These are phyloP conservation scores for Myxozyma neotropica DNA, from an alignment of 805 yeast species.

Conservation along the genomic window DNA sequence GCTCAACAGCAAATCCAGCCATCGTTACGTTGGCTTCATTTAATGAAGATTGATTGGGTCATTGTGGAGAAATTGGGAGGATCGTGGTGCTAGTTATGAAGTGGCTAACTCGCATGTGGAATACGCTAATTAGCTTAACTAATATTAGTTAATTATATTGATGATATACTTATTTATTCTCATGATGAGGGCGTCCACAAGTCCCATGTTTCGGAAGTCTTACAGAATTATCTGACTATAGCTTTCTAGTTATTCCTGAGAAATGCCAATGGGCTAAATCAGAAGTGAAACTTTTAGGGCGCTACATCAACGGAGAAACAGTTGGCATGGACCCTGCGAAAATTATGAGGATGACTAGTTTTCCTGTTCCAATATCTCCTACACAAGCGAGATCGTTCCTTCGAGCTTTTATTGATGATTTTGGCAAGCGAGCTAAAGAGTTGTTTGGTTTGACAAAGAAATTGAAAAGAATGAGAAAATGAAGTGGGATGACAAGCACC, in stretches of 20 bases:
- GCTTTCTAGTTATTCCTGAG: not conserved
- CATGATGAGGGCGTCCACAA: not conserved
- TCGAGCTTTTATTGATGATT: not conserved
- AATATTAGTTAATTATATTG: too few relatives aligned
- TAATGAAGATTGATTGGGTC: too few relatives aligned
- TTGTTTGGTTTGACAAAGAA: not conserved
- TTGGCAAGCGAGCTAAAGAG: not conserved
- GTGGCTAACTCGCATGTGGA: too few relatives aligned
- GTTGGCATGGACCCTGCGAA: not conserved
- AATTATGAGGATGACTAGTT: not conserved
- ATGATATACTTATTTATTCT: not conserved
- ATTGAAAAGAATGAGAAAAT: not conserved
- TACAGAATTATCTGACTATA: not conserved
- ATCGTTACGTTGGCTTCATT: too few relatives aligned
- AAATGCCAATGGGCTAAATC: not conserved
- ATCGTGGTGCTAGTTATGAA: too few relatives aligned
- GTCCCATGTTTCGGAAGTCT: not conserved
- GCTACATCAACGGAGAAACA: not conserved
- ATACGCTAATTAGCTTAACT: too few relatives aligned
- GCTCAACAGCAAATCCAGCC: too few relatives aligned
- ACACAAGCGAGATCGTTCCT: not conserved
- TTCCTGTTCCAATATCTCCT: not conserved
- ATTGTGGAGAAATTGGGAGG: too few relatives aligned
- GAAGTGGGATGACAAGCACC: not conserved
- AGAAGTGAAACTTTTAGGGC: not conserved